phyloP scores from a whole-genome alignment of 805 yeast genomes.

The Teunomyces stri region DNA sequence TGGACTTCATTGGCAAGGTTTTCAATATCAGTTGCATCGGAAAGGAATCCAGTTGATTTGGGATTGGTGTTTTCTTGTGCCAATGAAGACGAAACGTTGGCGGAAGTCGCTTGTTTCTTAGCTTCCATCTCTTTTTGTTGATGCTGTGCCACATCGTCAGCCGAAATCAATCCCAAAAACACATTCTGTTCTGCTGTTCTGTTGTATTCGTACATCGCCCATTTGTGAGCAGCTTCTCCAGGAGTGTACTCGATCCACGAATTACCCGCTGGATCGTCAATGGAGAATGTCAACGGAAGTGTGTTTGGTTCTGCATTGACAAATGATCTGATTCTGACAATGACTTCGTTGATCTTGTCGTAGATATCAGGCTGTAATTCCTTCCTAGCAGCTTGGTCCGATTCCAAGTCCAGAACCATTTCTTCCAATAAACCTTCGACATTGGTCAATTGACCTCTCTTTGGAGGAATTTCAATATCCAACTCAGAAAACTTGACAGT shows the following conservation, averaged over 20 bases:
- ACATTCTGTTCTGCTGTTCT: constrained; percentile 89
- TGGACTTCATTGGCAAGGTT: constrained; percentile 89
- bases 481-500: constrained; percentile 75
- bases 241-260: constrained; percentile 93
- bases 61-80: constrained; percentile 16
- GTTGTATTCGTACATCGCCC: constrained; percentile 79
- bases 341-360: constrained; percentile 70
- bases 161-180: constrained; percentile 74
- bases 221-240: constrained; percentile 83
- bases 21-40: constrained; percentile 78
- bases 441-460: constrained; percentile 88
- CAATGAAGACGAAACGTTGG: constrained; percentile 25
- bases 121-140: constrained; percentile 48
- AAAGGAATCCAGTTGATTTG: constrained; percentile 54
- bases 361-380: constrained; percentile 69
- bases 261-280: constrained; percentile 96
- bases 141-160: constrained; percentile 54
- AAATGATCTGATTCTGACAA: constrained; percentile 55
- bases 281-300: constrained; percentile 71
- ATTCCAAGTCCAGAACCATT: constrained; percentile 74
- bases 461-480: constrained; percentile 93
- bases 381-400: constrained; percentile 81
- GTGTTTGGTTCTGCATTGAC: constrained; percentile 65
- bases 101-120: constrained; percentile 41
- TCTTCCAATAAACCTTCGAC: constrained; percentile 86